These are phyloP conservation scores for Tricholoma hemisulphureum DNA, from an alignment of 768 basidiomycete species.

Conservation along the genomic window DNA sequence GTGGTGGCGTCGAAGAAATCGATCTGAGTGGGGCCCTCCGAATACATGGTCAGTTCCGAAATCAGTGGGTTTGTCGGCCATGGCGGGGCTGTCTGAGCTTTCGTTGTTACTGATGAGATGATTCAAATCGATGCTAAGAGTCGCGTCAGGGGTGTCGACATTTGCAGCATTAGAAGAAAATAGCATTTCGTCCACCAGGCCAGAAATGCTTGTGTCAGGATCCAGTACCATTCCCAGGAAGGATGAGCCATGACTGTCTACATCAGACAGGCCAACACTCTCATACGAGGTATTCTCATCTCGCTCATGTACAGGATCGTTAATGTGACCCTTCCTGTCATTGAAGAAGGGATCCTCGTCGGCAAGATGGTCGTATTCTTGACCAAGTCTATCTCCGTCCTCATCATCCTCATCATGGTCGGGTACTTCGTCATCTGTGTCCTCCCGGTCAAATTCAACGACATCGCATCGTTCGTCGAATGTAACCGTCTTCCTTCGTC, in stretches of 20 bases:
- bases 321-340: slow-evolving; percentile 27
- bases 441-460: slow-evolving; percentile 70
- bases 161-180: slow-evolving; percentile 37
- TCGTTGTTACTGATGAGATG: not conserved
- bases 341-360: slow-evolving; percentile 46
- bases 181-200: slow-evolving; percentile 72
- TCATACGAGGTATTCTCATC: slow-evolving; percentile 43
- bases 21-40: slow-evolving; percentile 62
- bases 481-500: slow-evolving; percentile 73
- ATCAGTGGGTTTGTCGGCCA: slow-evolving; percentile 45
- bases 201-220: slow-evolving; percentile 61
- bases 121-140: not conserved
- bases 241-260: slow-evolving; percentile 30
- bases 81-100: slow-evolving; percentile 36
- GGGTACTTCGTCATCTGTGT: slow-evolving; percentile 29
- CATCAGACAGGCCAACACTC: slow-evolving; percentile 42
- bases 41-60: slow-evolving; percentile 65
- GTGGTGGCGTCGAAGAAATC: slow-evolving; percentile 43
- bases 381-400: slow-evolving; percentile 24
- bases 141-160: slow-evolving; percentile 13
- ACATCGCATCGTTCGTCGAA: slow-evolving; percentile 82
- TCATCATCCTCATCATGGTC: slow-evolving; percentile 30
- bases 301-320: slow-evolving; percentile 18
- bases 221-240: slow-evolving; percentile 35
- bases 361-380: slow-evolving; percentile 29